Base-by-base conservation (phyloP, 2,329 filamentous ascomycete genomes). In the Alternaria sp. region DNA sequence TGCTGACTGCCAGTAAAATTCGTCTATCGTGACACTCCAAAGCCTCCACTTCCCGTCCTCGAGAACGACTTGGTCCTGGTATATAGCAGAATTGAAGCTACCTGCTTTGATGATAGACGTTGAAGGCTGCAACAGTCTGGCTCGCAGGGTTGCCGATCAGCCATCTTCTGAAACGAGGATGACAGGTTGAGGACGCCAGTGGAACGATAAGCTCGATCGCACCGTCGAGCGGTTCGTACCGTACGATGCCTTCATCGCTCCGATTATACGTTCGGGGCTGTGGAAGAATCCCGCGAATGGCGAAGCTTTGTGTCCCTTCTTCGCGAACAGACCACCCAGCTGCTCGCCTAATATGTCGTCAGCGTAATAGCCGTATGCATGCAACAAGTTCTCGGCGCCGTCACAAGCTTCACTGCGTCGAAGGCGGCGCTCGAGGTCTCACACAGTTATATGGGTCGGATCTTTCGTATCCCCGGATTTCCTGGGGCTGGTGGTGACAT, bases 21-120 rank as follows among this genome's bases (percentile, higher is more conserved):
- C 69, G 36, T 72, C 70, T 26, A 71, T 71, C 0, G 67, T 71
- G 13, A 71, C 61, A 56, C 65, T 71, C 70, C 68, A 71, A 17
- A 71, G 53, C 7, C 66, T 57, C 68, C 68, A 72, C 40, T 63
- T 67, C 0, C 68, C 63, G 31, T 71, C 55, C 31, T 70, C 66
- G 2, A 68, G 60, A 4, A 71, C 66, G 33, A 71, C 62, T 46
- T 72, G 70, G 53, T 71, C 67, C 37, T 72, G 68, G 51, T 71
- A 70, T 4, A 72, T 71, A 0, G 67, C 70, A 24, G 58, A 59
- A 51, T 71, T 70, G 58, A 71, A 70, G 24, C 57, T 61, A 2
- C 69, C 69, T 1, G 62, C 51, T 60, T 63, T 69, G 17, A 40
- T 53, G 23, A 55, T 26, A 3, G 65, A 67, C 2, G 69, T 72